A percentile compares a stretch with the other conserved stretches of the same genome.
phyloP scores from a whole-genome alignment of 768 basidiomycete genomes.

The Phanerochaete carnosa region DNA sequence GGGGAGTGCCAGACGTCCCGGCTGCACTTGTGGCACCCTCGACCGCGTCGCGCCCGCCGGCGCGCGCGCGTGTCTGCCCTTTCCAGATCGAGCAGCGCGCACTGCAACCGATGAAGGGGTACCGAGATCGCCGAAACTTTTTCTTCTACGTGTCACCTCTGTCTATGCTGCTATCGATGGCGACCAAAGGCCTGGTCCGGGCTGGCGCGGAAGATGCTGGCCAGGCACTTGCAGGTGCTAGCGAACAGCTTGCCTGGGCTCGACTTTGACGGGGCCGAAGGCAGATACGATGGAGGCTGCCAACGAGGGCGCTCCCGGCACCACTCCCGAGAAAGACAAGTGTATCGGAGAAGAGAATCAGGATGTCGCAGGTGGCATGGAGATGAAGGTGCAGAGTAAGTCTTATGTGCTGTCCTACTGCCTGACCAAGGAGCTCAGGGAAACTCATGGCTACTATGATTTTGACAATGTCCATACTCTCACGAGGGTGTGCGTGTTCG shows the following conservation, averaged over 20 bases:
- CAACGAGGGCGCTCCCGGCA: slow-evolving; percentile 63
- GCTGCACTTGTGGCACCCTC: too few species aligned
- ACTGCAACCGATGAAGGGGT: too few species aligned
- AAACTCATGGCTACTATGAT: slow-evolving; percentile 10
- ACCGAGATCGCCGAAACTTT: too few species aligned
- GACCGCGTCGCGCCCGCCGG: too few species aligned
- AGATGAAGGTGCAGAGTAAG: slow-evolving; percentile 40
- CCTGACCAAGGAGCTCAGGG: not conserved
- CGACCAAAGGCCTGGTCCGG: slow-evolving; percentile 45
- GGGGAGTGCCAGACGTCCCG: too few species aligned
- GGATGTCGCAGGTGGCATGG: slow-evolving; percentile 26
- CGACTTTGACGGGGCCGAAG: slow-evolving; percentile 29
- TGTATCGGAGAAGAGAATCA: slow-evolving; percentile 33
- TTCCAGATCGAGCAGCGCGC: too few species aligned
- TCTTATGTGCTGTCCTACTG: not conserved
- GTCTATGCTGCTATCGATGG: slow-evolving; percentile 55
- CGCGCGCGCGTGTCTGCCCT: too few species aligned
- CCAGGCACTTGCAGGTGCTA: slow-evolving; percentile 68
- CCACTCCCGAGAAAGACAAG: slow-evolving; percentile 22
- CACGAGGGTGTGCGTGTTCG: slow-evolving; percentile 28
- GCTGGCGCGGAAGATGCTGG: slow-evolving; percentile 80
- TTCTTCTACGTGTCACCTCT: too few species aligned
- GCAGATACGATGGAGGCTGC: slow-evolving; percentile 80
- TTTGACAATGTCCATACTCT: slow-evolving; percentile 16
- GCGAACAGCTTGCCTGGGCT: not conserved